Evolutionary conservation across 1,139 yeast species (phyloP), one percentile per base, ranked within the genome.

Genomic region (Kodamaea arcana): DNA sequence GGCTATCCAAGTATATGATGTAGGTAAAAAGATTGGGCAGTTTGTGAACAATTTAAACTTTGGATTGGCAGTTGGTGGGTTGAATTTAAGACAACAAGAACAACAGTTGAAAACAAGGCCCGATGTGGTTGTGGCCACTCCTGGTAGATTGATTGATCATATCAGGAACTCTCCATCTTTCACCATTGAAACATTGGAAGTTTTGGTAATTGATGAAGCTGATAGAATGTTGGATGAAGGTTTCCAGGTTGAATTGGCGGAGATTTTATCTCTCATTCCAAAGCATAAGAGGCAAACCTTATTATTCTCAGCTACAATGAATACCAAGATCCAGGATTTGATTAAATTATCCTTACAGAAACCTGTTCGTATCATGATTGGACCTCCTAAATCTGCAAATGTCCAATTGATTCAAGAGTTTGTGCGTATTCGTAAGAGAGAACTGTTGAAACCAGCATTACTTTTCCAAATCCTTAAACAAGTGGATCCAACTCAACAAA

Each of bases 201-300:
- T 94, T 40, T 69, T 92, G 52, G 94, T 94, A 22, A 77, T 92
- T 48, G 98, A 94, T 67, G 97, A 88, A 68, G 99, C 98, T 39
- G 99, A 94, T 70, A 80, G 99, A 67, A 92, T 92, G 98, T 73
- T 92, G 49, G 99, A 92, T 58, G 98, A 92, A 63, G 98, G 98
- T 51, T 92, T 92, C 76, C 97, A 90, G 58, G 88, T 80, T 34
- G 98, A 92, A 62, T 69, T 92, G 50, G 83, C 88, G 8, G 98
- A 92, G 56, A 90, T 92, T 41, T 73, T 94, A 59, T 75, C 85
- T 17, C 69, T 90, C 39, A 72, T 94, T 48, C 98, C 99, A 24
- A 75, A 80, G 37, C 71, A 68, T 45, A 86, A 86, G 60, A 79
- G 98, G 57, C 99, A 92, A 62, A 90, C 97, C 0, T 66, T 94